Percentiles rank a stretch among this genome's conserved stretches.
Evolutionary conservation across 1,139 yeast genomes (phyloP).

Genomic region (Kodamaea sp.): DNA sequence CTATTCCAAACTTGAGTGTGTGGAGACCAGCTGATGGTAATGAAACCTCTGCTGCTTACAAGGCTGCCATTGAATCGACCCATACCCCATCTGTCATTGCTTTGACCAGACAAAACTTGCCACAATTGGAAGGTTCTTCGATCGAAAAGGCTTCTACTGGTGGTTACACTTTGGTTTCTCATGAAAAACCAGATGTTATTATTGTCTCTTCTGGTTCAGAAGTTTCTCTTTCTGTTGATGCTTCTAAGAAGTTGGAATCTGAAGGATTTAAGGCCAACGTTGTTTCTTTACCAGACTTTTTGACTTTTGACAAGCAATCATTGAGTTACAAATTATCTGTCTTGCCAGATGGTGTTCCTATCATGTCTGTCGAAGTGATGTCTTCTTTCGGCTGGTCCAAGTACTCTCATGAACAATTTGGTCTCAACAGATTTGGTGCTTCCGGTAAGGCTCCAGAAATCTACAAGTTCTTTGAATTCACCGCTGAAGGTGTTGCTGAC

Average conservation of each 20-base stretch:
- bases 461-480: constrained; percentile 84
- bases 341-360: constrained; percentile 93
- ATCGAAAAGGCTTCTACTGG: constrained; percentile 93
- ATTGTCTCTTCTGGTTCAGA: constrained; percentile 95
- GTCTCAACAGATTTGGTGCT: constrained; percentile 95
- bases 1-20: constrained; percentile 88
- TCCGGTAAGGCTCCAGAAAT: constrained; percentile 88
- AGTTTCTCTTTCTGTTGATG: constrained; percentile 79
- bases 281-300: constrained; percentile 92
- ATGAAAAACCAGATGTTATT: constrained; percentile 69
- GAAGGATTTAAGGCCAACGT: constrained; percentile 75
- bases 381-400: constrained; percentile 90
- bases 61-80: constrained; percentile 65
- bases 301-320: constrained; percentile 82
- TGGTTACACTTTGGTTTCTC: constrained; percentile 76
- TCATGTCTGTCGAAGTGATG: constrained; percentile 92
- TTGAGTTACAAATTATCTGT: constrained; percentile 77
- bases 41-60: constrained; percentile 96
- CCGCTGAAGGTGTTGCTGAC: constrained; percentile 87
- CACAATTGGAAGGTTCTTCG: constrained; percentile 91
- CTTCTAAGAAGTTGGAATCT: constrained; percentile 58
- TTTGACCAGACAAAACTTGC: constrained; percentile 94
- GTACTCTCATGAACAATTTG: constrained; percentile 96
- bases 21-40: constrained; percentile 99
- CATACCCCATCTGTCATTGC: constrained; percentile 89